Conservation (phyloP, 345 rosid genomes). For the Pistacia atlantica region DNA sequence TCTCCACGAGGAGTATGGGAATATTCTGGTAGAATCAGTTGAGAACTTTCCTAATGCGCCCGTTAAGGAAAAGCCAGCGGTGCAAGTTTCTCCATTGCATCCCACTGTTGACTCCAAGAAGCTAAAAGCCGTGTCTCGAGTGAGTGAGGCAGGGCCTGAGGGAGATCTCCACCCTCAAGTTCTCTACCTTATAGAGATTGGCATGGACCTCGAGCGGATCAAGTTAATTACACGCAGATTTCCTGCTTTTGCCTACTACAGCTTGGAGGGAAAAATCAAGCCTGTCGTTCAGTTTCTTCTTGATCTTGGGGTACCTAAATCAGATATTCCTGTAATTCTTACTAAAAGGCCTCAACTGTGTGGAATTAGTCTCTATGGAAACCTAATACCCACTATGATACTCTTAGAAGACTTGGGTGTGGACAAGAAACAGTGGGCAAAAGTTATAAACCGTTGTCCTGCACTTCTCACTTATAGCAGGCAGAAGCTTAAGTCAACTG, state of each 20-base stretch:
- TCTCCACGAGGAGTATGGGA: background rate
- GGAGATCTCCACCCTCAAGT: slow-evolving; percentile 68
- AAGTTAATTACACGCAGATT: slow-evolving; percentile 62
- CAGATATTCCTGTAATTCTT: slow-evolving; percentile 58
- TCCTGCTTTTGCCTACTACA: slow-evolving; percentile 75
- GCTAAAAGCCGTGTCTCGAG: slow-evolving; percentile 60
- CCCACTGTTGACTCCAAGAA: slow-evolving; percentile 34
- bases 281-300: slow-evolving; percentile 27
- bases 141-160: slow-evolving; percentile 50
- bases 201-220: slow-evolving; percentile 16
- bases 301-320: slow-evolving; percentile 34
- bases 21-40: no score
- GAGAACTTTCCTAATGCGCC: background rate
- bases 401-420: slow-evolving; percentile 71
- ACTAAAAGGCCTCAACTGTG: slow-evolving; percentile 75
- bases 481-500: slow-evolving; percentile 60
- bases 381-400: slow-evolving; percentile 73
- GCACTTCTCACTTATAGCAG: slow-evolving; percentile 66
- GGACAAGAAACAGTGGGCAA: slow-evolving; percentile 85
- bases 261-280: slow-evolving; percentile 75
- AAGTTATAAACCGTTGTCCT: slow-evolving; percentile 76
- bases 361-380: slow-evolving; percentile 62
- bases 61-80: background rate
- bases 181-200: slow-evolving; percentile 27
- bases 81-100: slow-evolving; percentile 1